Percentiles rank a stretch among this genome's conserved stretches.
These are phyloP conservation scores for Aspergillus coremiiformis DNA, from an alignment of 495 filamentous ascomycete genomes.

Conservation along the genomic window DNA sequence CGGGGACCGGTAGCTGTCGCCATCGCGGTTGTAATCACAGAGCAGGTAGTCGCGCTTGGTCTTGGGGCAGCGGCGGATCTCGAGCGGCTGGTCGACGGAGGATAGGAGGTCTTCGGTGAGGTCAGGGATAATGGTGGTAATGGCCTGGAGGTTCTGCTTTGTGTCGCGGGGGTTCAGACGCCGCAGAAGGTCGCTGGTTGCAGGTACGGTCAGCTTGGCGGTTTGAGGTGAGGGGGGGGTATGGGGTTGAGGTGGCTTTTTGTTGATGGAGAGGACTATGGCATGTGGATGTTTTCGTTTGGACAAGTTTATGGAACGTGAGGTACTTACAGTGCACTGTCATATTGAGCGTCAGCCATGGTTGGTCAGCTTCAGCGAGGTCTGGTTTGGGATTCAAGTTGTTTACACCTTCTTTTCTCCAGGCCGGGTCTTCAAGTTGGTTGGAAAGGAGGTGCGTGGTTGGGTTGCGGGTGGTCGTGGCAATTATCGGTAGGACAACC, in stretches of 20 bases:
- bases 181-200: slow-evolving; percentile 85
- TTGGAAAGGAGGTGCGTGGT: slow-evolving; percentile 32
- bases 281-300: not conserved
- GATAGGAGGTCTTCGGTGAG: slow-evolving; percentile 97
- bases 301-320: not conserved
- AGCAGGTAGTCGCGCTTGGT: slow-evolving; percentile 93
- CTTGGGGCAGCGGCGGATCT: slow-evolving; percentile 74
- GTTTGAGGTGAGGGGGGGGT: slow-evolving; percentile 15
- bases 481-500: slow-evolving; percentile 4
- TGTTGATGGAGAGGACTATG: not conserved
- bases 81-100: slow-evolving; percentile 91
- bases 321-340: slow-evolving; percentile 54
- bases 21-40: slow-evolving; percentile 99
- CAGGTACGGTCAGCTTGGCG: slow-evolving; percentile 29
- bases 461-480: slow-evolving; percentile 14
- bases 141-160: slow-evolving; percentile 69
- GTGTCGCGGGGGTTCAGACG: slow-evolving; percentile 93
- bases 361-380: slow-evolving; percentile 14
- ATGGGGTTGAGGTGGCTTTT: slow-evolving; percentile 8
- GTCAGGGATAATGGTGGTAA: slow-evolving; percentile 79
- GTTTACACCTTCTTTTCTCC: slow-evolving; percentile 18
- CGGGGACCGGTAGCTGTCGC: slow-evolving; percentile 90
- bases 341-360: slow-evolving; percentile 52
- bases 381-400: slow-evolving; percentile 16
- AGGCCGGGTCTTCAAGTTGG: slow-evolving; percentile 20